These are phyloP conservation scores for Trametes pubescens DNA, from an alignment of 1,284 basidiomycete species.

Conservation along the genomic window DNA sequence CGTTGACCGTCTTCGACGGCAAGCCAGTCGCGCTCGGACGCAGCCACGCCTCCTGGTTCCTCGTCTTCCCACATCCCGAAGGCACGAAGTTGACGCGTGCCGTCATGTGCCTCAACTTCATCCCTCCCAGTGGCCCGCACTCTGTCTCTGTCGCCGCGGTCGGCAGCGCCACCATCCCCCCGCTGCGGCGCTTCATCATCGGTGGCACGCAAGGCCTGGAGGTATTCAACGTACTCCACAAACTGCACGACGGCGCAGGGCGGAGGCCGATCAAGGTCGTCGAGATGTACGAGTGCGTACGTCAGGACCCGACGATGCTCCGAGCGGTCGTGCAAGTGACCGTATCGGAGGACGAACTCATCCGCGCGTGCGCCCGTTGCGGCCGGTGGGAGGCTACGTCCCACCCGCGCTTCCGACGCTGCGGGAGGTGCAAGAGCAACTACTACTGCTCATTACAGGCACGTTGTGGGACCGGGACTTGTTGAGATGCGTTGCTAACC, in stretches of 20 bases:
- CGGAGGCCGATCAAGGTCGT: background rate
- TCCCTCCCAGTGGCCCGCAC: background rate
- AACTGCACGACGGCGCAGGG: background rate
- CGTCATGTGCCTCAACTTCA: conserved; percentile 11
- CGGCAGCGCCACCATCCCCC: background rate
- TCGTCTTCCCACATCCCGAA: conserved; percentile 5
- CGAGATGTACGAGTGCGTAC: background rate
- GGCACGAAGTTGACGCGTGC: conserved; percentile 5
- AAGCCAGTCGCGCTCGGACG: conserved; percentile 14
- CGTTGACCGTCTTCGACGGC: conserved; percentile 1
- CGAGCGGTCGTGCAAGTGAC: background rate
- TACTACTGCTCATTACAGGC: conserved; percentile 15
- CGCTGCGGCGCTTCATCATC: conserved; percentile 2
- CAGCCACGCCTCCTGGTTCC: conserved; percentile 23
- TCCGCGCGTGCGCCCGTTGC: conserved; percentile 17
- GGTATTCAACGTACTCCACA: background rate
- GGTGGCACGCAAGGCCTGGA: conserved; percentile 2
- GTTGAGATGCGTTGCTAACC: background rate
- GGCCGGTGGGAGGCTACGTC: conserved; percentile 17
- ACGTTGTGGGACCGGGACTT: background rate
- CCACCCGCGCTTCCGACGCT: conserved; percentile 15
- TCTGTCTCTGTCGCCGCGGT: conserved; percentile 18
- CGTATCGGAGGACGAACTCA: conserved; percentile 4
- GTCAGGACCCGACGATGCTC: background rate
- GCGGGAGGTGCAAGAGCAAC: conserved; percentile 17